A percentile compares a stretch with the other conserved stretches of the same genome.
Conservation (phyloP, 2,329 filamentous ascomycete species). For the Grosmannia serpens region DNA sequence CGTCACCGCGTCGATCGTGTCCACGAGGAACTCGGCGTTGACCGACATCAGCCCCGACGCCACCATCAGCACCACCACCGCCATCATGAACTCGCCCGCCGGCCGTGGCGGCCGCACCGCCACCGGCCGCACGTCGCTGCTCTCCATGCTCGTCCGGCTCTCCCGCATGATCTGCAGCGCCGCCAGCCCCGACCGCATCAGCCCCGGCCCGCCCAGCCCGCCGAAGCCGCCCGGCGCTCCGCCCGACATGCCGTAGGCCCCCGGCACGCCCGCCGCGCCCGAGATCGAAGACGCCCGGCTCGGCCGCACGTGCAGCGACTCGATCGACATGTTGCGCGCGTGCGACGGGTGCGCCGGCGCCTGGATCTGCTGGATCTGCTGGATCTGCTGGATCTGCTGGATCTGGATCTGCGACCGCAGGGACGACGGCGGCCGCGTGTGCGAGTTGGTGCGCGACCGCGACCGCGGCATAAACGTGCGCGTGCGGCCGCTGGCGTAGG, state of each 20-base stretch:
- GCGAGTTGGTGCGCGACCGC: neutral
- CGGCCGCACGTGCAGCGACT: neutral
- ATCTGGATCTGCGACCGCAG: neutral
- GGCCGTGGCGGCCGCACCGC: constrained; percentile 36
- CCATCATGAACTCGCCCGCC: constrained; percentile 19
- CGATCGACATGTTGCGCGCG: neutral
- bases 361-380: neutral
- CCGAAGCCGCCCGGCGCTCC: neutral
- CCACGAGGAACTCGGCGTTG: constrained; percentile 68
- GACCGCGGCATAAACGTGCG: neutral
- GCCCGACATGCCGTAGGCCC: neutral
- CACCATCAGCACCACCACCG: constrained; percentile 45
- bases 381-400: neutral
- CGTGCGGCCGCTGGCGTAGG: neutral
- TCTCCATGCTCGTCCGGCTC: constrained; percentile 24
- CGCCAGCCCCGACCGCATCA: constrained; percentile 8
- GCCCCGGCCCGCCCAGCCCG: neutral
- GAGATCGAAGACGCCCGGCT: neutral
- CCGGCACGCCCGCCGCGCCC: neutral
- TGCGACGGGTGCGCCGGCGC: neutral
- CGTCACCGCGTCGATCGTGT: constrained; percentile 58
- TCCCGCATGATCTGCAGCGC: constrained; percentile 9
- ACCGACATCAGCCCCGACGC: constrained; percentile 63
- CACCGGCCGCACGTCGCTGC: neutral
- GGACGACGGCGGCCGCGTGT: neutral